Percentiles rank a stretch among this genome's conserved stretches.
phyloP scores from a whole-genome alignment of 805 yeast genomes.

The Komagataella pastoris region DNA sequence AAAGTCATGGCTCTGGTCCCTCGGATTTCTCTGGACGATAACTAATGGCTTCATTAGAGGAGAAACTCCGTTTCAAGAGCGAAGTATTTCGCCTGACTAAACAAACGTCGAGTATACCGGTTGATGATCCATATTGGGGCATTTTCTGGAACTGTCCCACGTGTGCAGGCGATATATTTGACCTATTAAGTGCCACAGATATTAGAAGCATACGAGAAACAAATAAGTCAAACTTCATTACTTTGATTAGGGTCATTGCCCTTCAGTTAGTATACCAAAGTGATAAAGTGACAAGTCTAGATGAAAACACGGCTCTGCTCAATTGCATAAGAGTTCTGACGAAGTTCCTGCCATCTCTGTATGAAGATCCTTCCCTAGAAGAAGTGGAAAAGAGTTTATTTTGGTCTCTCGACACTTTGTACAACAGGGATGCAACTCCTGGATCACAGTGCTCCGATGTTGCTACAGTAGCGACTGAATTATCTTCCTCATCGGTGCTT shows the following conservation, averaged over 20 bases:
- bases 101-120: constrained; percentile 20
- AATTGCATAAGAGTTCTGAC: constrained; percentile 56
- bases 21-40: neutral
- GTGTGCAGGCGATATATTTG: constrained; percentile 42
- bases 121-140: constrained; percentile 27
- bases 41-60: constrained; percentile 64
- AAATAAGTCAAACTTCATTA: constrained; percentile 43
- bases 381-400: constrained; percentile 23
- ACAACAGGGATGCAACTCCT: constrained; percentile 4
- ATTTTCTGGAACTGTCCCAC: constrained; percentile 36
- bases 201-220: constrained; percentile 44
- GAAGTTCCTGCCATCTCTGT: constrained; percentile 51
- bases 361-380: constrained; percentile 32
- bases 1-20: neutral
- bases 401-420: constrained; percentile 23
- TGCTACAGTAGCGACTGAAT: constrained; percentile 12
- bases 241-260: constrained; percentile 29
- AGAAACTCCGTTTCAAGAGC: constrained; percentile 43
- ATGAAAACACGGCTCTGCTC: constrained; percentile 18
- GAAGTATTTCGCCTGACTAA: constrained; percentile 48
- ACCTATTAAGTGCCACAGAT: constrained; percentile 42
- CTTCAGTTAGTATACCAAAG: constrained; percentile 17
- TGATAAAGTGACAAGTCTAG: constrained; percentile 12
- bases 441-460: constrained; percentile 6
- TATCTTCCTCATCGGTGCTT: constrained; percentile 8